Base-by-base conservation (phyloP, 306 rosid species). In the Glycine tomentella region DNA sequence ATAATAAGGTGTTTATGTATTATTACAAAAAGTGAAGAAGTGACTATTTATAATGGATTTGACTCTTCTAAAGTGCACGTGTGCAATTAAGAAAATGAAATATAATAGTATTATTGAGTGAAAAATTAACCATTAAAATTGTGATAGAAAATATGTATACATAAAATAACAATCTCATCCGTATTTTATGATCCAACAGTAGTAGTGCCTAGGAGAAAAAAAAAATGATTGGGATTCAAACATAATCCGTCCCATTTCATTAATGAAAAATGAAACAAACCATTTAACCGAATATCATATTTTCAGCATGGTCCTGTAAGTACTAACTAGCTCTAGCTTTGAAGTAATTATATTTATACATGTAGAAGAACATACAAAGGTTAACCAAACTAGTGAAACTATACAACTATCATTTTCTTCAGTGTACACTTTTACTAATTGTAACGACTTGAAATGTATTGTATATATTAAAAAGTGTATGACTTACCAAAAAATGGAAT, bases 401-500 rank as follows among this genome's bases (percentile, higher is more conserved):
- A 20, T 25, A 25, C 0, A 25, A 25, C 0, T 59, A 31, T 9
- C 7, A 59, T 59, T 59, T 59, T 59, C 66, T 59, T 59, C 13
- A 5, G 44, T 11, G 40, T 25, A 25, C 31, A 25, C 31, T 25
- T 25, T 25, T 25, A 25, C 68, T 62, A 62, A 62, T 62, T 31
- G 9, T 12, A 62, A 11, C 4, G 42, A 12, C 36, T 33, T 33
- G 1, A 61, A 31, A 61, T 62, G 44, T 62, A 12, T 11, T 59
- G 1, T 3, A 2, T 25, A 25, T 25, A 36, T 12, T 62, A 2
- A 36, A 34, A 13, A 36, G 69, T 13, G 20, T 50, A 34, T 74
- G 13, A 61, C 81, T 81, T 85, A 94, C 97, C 98, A 11, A 94
- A 90, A 84, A 94, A 90, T 25, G 98, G 98, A 77, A 94, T 82